Base-by-base conservation (phyloP, 352 stramenopile species). In the Pythium chondricola region DNA sequence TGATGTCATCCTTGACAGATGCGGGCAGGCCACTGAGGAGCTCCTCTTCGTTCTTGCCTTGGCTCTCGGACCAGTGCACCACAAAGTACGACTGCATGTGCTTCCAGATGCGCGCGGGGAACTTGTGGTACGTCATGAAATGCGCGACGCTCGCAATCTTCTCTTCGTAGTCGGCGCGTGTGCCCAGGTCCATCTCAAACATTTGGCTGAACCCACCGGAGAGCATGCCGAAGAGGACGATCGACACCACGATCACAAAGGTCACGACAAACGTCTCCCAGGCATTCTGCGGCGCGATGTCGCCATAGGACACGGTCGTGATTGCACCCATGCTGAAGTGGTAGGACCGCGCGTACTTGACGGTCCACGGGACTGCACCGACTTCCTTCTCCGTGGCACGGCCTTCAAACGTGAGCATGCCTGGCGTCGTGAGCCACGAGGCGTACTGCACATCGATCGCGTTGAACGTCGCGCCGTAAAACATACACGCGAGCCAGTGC, bases 301-400 rank as follows among this genome's bases (percentile, higher is more conserved):
- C 76, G 0, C 74, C 74, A 48, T 88, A 88, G 31, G 60, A 88
- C 1, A 88, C 76, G 0, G 76, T 88, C 21, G 74, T 88, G 51
- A 86, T 83, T n/a, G 76, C 76, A 4, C 74, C 74, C 25, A 88
- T 86, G 38, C 76, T 85, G 38, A 83, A 88, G 51, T 88, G 69
- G 13, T 69, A 74, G 31, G 67, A 74, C 9, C 76, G 76, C 18
- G 73, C 31, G 35, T 85, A 88, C 8, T 63, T 57, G 8, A 67
- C 41, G 2, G 49, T 10, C 4, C 82, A 26, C 2, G 76, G 46
- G 17, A 88, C 57, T 14, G 50, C 48, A 0, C 57, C 61, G 31
- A 88, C 61, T 4, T 66, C 64, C 4, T 36, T 17, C 31, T 70
- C 47, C 20, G 48, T 63, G 1, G 22, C 21, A 20, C 66, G 62